Base-by-base conservation (phyloP, 2,329 filamentous ascomycete species). In the Xylaria sp. region DNA sequence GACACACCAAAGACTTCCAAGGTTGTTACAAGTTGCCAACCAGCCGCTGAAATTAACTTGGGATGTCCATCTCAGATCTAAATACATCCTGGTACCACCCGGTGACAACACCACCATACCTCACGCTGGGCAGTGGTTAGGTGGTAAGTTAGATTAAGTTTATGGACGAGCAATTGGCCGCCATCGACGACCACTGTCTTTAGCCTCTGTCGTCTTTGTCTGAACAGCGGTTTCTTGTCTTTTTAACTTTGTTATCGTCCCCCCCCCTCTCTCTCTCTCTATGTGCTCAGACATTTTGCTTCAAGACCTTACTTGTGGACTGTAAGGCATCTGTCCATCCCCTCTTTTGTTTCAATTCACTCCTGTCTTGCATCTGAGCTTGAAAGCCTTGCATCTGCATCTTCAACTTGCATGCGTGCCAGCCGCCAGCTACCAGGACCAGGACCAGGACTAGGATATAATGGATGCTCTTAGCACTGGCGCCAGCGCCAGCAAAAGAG, bases 401-500 rank as follows among this genome's bases (percentile, higher is more conserved):
- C 23, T 43, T 36, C 46, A 28, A 25, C 51, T 39, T 62, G 43
- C 28, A 31, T 70, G 65, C 68, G 43, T 43, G 57, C 39, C 41
- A 49, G 31, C 61, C 52, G 57, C 39, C 41, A 55, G 46, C 61
- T 43, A 33, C 61, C 46, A 65, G 52, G 55, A 55, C 25, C 25
- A 28, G 28, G 28, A 28, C 28, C 18, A 33, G 10, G 8, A 10
- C 33, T 15, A 33, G 28, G 28, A 61, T 69, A 68, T 56, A 36
- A 77, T 77, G 76, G 76, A 78, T 63, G 72, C 65, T 64, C 70
- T 67, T 43, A 70, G 74, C 66, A 64, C 70, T 46, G 68, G 71
- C 62, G 70, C 55, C 65, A 65, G 64, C 68, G 52, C 54, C 57
- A 51, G 60, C 56, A 75, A 68, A 63, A 75, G 68, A 66, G 70